phyloP scores from a whole-genome alignment of 2,329 filamentous ascomycete species.

The Fusarium veterinarium region DNA sequence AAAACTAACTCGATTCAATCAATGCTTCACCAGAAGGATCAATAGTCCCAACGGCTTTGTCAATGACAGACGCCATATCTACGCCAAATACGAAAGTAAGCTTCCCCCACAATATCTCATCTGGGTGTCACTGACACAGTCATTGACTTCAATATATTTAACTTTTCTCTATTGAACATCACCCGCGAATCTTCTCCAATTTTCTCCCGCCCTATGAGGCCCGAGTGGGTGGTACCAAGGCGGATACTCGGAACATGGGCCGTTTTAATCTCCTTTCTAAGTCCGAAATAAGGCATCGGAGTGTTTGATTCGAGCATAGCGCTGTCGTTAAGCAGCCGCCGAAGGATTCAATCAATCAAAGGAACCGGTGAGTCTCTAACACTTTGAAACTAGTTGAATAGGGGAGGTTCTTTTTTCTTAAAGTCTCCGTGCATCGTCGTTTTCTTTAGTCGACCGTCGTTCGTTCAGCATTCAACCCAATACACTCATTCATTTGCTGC shows the following conservation, averaged over 20 bases:
- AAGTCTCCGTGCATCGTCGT: neutral
- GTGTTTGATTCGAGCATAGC: slow-evolving; percentile 24
- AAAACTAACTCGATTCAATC: slow-evolving; percentile 8
- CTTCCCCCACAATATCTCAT: slow-evolving; percentile 1
- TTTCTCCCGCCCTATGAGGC: slow-evolving; percentile 10
- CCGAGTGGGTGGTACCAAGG: slow-evolving; percentile 2
- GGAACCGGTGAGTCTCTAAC: neutral
- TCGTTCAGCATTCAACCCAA: slow-evolving; percentile 14
- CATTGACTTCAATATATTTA: neutral
- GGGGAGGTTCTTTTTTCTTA: slow-evolving; percentile 4
- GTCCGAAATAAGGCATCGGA: slow-evolving; percentile 6
- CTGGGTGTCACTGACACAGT: neutral
- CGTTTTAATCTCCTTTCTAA: slow-evolving; percentile 21
- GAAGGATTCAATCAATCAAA: slow-evolving; percentile 29
- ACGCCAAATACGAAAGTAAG: neutral
- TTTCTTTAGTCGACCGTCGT: neutral
- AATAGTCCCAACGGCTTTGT: slow-evolving; percentile 11
- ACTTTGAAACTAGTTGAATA: slow-evolving; percentile 2
- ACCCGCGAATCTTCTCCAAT: neutral
- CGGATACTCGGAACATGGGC: slow-evolving; percentile 15
- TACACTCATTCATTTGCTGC: slow-evolving; percentile 35
- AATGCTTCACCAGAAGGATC: slow-evolving; percentile 9
- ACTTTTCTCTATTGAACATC: neutral
- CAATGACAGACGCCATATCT: slow-evolving; percentile 1
- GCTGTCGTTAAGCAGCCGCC: slow-evolving; percentile 14